Evolutionary conservation across 805 yeast genomes (phyloP), one percentile per base, ranked within the genome.

Genomic region (Yueomyces sp.): DNA sequence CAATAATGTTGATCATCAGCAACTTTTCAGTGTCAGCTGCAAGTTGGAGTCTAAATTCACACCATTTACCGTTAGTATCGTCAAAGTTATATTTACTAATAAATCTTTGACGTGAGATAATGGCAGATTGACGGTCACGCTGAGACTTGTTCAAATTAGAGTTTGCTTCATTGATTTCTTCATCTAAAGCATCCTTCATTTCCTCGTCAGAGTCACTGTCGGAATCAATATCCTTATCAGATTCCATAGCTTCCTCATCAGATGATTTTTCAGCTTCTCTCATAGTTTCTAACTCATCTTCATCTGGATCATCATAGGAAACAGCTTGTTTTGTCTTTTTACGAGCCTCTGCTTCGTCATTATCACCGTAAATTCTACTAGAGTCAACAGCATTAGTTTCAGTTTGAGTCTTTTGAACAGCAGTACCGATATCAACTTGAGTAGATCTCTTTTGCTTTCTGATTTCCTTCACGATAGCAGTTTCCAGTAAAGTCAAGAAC

Each of bases 1-100:
- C 99, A 45, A 92, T 79, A 57, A 92, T 81, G 68, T 92, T 92
- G 44, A 92, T 96, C 98, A 92, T 90, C 70, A 92, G 77, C 62
- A 92, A 69, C 72, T 92, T 92, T 67, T 87, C 90, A 29, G 94
- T 80, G 38, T 81, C 84, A 29, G 92, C 86, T 40, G 85, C 78
- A 52, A 87, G 73, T 57, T 84, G 88, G 45, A 92, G 63, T 60
- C 77, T 80, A 64, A 94, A 85, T 62, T 83, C 84, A 70, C 97
- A 88, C 96, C 96, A 90, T 54, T 77, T 74, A 48, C 97, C 97
- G 39, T 70, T 58, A 28, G 67, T 77, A 60, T 90, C 96, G 66
- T 92, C 99, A 59, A 88, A 94, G 65, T 85, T 79, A 69, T 84
- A 90, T 58, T 76, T 74, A 46, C 85, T 72, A 49, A 90, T 76